A percentile compares a stretch with the other conserved stretches of the same genome.
Conservation (phyloP, 169 alveolate genomes). For the Babesia caballi region DNA sequence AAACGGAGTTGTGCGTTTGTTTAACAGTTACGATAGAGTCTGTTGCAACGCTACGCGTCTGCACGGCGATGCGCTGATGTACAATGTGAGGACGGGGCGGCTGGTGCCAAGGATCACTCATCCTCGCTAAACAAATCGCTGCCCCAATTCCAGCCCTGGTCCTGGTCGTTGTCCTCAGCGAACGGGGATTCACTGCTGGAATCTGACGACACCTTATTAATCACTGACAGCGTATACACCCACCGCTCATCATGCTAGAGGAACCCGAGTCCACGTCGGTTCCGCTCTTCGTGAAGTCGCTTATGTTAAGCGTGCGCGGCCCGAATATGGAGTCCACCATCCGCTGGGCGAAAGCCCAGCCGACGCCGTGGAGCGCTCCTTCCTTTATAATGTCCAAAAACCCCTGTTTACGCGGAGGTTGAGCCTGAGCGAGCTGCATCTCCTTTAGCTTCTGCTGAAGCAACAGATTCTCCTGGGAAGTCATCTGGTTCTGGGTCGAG, state of each 20-base stretch:
- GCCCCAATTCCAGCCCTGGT: constrained; percentile 64
- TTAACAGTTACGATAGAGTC: constrained; percentile 2
- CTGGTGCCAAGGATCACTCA: constrained; percentile 43
- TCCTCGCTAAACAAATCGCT: constrained; percentile 44
- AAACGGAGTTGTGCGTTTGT: not conserved
- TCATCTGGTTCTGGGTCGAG: not conserved
- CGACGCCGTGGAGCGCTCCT: constrained; percentile 50
- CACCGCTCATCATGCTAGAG: not conserved
- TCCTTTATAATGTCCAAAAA: constrained; percentile 37
- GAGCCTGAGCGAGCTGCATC: constrained; percentile 21
- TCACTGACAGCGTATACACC: not conserved
- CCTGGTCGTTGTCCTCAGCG: constrained; percentile 29
- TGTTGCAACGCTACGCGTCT: constrained; percentile 31
- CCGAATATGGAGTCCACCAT: constrained; percentile 59
- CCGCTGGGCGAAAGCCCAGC: constrained; percentile 55
- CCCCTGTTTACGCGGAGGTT: constrained; percentile 21
- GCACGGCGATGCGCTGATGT: constrained; percentile 42
- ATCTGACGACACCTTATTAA: not conserved
- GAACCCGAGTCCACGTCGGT: not conserved
- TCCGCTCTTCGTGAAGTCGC: not conserved
- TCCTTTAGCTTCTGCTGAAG: constrained; percentile 41
- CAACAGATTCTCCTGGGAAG: constrained; percentile 27
- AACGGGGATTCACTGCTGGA: constrained; percentile 24
- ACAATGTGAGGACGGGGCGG: constrained; percentile 27
- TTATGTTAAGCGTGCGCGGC: constrained; percentile 30